These are phyloP conservation scores for Botryotinia narcissicola DNA, from an alignment of 2,329 filamentous ascomycete genomes.

Conservation along the genomic window DNA sequence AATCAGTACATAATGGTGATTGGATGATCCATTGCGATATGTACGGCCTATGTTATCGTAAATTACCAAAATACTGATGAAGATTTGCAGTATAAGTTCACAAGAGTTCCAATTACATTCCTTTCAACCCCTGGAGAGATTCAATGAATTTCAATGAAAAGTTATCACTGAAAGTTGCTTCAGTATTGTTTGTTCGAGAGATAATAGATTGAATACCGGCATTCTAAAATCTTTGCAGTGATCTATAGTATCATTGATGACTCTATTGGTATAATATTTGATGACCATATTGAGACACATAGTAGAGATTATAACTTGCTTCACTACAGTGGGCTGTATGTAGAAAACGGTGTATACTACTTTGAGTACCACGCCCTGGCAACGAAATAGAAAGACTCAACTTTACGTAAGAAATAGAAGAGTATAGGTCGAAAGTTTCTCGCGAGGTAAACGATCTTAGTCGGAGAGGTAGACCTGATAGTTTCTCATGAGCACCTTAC, in stretches of 20 bases:
- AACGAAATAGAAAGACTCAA: not conserved
- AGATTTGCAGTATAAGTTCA: not conserved
- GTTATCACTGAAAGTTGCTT: not conserved
- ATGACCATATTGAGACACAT: not conserved
- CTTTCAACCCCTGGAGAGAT: not conserved
- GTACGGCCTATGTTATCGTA: not conserved
- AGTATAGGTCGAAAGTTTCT: not conserved
- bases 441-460: not conserved
- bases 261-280: not conserved
- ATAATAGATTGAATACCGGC: not conserved
- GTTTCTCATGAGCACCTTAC: not conserved
- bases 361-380: not conserved
- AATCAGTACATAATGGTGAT: not conserved
- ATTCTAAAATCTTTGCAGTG: not conserved
- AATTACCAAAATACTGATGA: not conserved
- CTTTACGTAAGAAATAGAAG: not conserved
- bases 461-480: not conserved
- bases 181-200: not conserved
- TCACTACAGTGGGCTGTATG: not conserved
- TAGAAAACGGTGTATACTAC: not conserved
- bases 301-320: not conserved
- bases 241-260: not conserved
- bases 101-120: not conserved
- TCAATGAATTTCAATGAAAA: not conserved
- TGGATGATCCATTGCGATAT: not conserved